Evolutionary conservation across 208 protist genomes (phyloP).

Genomic region (Leptomonas pyrrhocoris): DNA sequence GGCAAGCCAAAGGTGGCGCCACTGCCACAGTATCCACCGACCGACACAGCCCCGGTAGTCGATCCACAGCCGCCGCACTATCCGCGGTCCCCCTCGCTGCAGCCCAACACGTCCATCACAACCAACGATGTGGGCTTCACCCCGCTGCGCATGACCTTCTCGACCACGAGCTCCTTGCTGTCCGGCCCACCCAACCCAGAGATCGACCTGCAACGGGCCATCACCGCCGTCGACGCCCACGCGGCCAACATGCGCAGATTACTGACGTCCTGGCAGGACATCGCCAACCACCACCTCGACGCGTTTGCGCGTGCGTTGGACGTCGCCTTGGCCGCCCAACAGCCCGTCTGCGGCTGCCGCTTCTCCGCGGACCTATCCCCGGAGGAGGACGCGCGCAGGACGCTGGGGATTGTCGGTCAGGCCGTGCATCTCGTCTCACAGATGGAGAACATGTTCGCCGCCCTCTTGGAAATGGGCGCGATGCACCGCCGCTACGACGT

Average conservation of each 20-base stretch:
- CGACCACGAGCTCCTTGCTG: neutral
- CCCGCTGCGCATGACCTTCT: slow-evolving; percentile 9
- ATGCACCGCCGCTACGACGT: slow-evolving; percentile 22
- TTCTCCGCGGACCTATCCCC: neutral
- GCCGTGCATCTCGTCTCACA: slow-evolving; percentile 5
- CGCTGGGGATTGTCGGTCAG: neutral
- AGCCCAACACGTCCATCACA: neutral
- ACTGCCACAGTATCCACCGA: neutral
- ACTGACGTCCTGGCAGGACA: slow-evolving; percentile 9
- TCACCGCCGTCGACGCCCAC: slow-evolving; percentile 6
- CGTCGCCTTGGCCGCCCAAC: neutral
- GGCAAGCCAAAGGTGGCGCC: neutral
- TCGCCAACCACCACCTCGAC: neutral
- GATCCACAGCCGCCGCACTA: neutral
- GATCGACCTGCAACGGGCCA: slow-evolving; percentile 10
- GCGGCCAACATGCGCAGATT: slow-evolving; percentile 2
- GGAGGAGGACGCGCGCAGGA: neutral
- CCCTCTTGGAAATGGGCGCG: slow-evolving; percentile 19
- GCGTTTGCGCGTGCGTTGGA: neutral
- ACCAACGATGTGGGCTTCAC: neutral
- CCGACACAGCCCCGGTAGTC: neutral
- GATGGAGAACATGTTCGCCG: slow-evolving; percentile 3
- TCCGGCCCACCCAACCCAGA: neutral
- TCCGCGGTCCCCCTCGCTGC: neutral
- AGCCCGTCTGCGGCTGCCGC: neutral